A percentile compares a stretch with the other conserved stretches of the same genome.
Conservation (phyloP, 2,329 filamentous ascomycete genomes). For the Beauveria asiatica region DNA sequence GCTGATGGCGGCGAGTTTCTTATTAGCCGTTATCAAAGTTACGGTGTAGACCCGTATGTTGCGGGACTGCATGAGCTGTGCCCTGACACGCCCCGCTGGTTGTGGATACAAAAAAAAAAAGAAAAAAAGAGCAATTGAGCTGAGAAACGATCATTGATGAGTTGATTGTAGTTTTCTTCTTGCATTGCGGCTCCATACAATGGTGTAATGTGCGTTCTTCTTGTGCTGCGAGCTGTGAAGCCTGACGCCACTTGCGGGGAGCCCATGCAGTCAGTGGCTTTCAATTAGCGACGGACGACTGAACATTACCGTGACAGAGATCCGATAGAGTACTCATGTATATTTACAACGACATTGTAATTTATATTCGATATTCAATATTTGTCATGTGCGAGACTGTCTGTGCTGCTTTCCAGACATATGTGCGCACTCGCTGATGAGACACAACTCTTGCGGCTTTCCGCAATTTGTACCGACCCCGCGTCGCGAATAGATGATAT, state of each 20-base stretch:
- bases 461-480: background rate
- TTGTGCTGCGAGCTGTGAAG: no score
- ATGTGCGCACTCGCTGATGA: background rate
- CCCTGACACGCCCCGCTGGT: background rate
- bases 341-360: background rate
- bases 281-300: no score
- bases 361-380: background rate
- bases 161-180: background rate
- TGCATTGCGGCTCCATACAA: background rate
- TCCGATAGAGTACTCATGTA: background rate
- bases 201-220: background rate
- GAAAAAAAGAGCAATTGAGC: background rate
- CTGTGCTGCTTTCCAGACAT: conserved; percentile 8
- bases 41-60: background rate
- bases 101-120: background rate
- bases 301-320: background rate
- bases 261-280: background rate
- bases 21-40: conserved; percentile 5
- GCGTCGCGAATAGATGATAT: background rate
- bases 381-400: background rate
- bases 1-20: conserved; percentile 11
- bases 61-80: background rate
- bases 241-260: background rate
- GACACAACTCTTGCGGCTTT: background rate
- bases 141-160: background rate